phyloP scores from a whole-genome alignment of 768 basidiomycete genomes.

The Lactarius evosmus region DNA sequence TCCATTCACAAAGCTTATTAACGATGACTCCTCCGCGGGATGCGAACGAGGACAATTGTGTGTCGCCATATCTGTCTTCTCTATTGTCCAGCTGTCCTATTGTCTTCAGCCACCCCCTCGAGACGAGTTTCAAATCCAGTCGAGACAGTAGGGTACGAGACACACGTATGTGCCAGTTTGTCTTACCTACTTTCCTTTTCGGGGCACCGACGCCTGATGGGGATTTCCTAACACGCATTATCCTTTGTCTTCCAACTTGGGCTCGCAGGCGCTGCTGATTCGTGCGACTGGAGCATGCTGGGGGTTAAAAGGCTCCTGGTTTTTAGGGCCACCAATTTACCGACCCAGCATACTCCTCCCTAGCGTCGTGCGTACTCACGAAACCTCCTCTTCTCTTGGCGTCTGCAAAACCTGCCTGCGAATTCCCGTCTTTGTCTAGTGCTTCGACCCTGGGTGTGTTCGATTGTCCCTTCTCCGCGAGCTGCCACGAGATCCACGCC shows the following conservation, averaged over 20 bases:
- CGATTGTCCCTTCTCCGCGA: not conserved
- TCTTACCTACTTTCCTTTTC: constrained; percentile 3
- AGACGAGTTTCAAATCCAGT: not conserved
- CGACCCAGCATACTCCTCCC: not conserved
- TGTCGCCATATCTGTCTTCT: not conserved
- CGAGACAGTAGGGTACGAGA: constrained; percentile 6
- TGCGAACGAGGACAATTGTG: not conserved
- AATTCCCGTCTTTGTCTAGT: not conserved
- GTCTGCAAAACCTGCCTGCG: not conserved
- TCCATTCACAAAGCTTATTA: not conserved
- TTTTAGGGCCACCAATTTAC: not conserved
- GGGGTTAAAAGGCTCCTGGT: constrained; percentile 11
- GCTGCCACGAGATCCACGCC: not conserved
- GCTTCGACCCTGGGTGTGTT: not conserved
- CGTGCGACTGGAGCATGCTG: not conserved
- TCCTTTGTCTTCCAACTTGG: constrained; percentile 24
- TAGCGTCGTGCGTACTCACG: not conserved
- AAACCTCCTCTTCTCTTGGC: not conserved
- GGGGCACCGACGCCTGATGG: constrained; percentile 12
- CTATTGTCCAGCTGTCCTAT: constrained; percentile 17
- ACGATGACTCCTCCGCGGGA: constrained; percentile 5
- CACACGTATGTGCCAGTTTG: not conserved
- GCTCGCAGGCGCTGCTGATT: not conserved
- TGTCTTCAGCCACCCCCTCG: constrained; percentile 4
- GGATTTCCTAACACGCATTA: constrained; percentile 19